Conservation (phyloP, 192 early-diverging fungal species). For the Backusella australiensis region DNA sequence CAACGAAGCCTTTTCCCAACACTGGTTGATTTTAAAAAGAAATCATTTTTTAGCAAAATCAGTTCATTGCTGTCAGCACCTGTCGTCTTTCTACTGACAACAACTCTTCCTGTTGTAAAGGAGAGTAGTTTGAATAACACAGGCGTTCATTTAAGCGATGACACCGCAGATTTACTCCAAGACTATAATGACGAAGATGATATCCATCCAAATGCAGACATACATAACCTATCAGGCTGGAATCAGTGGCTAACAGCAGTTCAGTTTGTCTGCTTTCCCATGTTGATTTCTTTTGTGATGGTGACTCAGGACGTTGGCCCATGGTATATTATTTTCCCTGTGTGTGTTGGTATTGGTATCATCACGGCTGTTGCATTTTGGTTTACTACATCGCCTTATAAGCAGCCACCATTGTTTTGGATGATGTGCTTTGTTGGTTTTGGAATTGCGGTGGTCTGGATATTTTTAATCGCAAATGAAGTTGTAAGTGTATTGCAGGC, state of each 20-base stretch:
- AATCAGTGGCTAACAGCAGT: slow-evolving; percentile 54
- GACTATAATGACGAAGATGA: slow-evolving; percentile 15
- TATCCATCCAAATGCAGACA: slow-evolving; percentile 13
- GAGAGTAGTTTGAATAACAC: slow-evolving; percentile 24
- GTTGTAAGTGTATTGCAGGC: slow-evolving; percentile 82
- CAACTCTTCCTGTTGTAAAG: slow-evolving; percentile 67
- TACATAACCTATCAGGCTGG: slow-evolving; percentile 28
- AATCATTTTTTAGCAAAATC: slow-evolving; percentile 44
- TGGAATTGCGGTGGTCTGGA: slow-evolving; percentile 76
- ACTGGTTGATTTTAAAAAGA: slow-evolving; percentile 49
- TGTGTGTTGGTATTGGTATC: slow-evolving; percentile 32
- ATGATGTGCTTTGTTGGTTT: slow-evolving; percentile 71
- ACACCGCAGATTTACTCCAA: slow-evolving; percentile 14
- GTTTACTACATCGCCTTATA: slow-evolving; percentile 33
- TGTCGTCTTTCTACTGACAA: slow-evolving; percentile 45
- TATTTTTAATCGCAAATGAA: slow-evolving; percentile 87
- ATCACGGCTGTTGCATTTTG: slow-evolving; percentile 23
- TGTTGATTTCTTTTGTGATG: slow-evolving; percentile 49
- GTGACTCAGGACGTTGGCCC: slow-evolving; percentile 27
- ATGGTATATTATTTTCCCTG: slow-evolving; percentile 27
- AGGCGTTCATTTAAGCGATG: slow-evolving; percentile 35
- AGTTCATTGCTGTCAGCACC: slow-evolving; percentile 52
- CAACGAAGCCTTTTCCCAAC: slow-evolving; percentile 45
- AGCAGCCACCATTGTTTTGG: slow-evolving; percentile 44
- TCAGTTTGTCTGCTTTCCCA: slow-evolving; percentile 54